These are phyloP conservation scores for Pyrrhoderma noxium DNA, from an alignment of 1,284 basidiomycete genomes.

Conservation along the genomic window DNA sequence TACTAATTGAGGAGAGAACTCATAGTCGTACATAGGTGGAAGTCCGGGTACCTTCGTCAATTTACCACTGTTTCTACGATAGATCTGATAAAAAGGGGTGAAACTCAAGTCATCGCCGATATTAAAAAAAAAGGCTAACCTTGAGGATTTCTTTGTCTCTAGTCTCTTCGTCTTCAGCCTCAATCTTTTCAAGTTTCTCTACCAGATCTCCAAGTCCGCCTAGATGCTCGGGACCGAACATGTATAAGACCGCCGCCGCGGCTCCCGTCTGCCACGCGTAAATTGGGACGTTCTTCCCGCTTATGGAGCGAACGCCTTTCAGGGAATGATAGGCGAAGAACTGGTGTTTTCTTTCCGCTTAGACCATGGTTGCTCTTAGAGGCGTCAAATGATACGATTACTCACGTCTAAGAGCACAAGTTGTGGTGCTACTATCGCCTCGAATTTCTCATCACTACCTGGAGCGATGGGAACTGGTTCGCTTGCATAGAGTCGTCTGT, in stretches of 20 bases:
- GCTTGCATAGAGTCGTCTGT: not conserved
- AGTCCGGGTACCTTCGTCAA: conserved; percentile 1
- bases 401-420: conserved; percentile 3
- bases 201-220: conserved; percentile 6
- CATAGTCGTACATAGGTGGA: conserved; percentile 11
- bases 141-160: not conserved
- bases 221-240: conserved; percentile 2
- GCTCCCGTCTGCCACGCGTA: conserved; percentile 3
- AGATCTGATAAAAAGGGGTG: not conserved
- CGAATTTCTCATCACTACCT: not conserved
- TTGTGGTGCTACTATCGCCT: not conserved
- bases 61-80: not conserved
- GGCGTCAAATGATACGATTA: not conserved
- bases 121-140: not conserved
- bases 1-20: conserved; percentile 3
- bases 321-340: conserved; percentile 4
- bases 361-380: not conserved
- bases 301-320: conserved; percentile 1
- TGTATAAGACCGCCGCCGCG: not conserved
- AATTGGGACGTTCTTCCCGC: conserved; percentile 5
- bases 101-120: not conserved
- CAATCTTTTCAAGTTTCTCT: not conserved
- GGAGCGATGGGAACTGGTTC: not conserved
- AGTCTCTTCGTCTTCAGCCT: not conserved
- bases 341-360: not conserved